Percentiles rank a stretch among this genome's conserved stretches.
These are phyloP conservation scores for Boletellus deceptivus DNA, from an alignment of 1,284 basidiomycete species.

Conservation along the genomic window DNA sequence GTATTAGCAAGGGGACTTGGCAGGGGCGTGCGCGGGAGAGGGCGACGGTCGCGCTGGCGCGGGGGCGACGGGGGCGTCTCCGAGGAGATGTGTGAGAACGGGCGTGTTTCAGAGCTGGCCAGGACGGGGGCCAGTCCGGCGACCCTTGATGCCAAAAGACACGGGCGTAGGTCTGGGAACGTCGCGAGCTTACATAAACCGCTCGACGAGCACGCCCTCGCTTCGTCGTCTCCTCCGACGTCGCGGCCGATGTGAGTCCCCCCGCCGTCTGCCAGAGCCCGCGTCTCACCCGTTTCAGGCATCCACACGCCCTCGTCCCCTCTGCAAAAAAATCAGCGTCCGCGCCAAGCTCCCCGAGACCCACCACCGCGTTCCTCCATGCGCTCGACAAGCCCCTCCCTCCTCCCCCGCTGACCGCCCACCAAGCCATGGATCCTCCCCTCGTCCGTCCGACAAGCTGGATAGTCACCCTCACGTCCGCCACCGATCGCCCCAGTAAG, in stretches of 20 bases:
- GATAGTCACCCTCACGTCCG: slow-evolving; percentile 15
- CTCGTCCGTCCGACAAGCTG: slow-evolving; percentile 26
- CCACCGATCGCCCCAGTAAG: slow-evolving; percentile 21
- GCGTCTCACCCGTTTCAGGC: not conserved
- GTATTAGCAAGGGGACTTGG: slow-evolving; percentile 36
- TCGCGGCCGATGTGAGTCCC: too few relatives aligned
- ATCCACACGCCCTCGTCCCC: slow-evolving; percentile 25
- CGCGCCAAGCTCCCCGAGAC: slow-evolving; percentile 28
- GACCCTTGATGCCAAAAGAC: not conserved
- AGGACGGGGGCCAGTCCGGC: slow-evolving; percentile 3
- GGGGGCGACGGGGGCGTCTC: too few relatives aligned
- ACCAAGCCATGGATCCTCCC: slow-evolving; percentile 3
- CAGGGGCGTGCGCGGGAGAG: too few relatives aligned
- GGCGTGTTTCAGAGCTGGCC: slow-evolving; percentile 2
- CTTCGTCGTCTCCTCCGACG: too few relatives aligned
- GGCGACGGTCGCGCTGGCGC: too few relatives aligned
- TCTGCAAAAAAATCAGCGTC: slow-evolving; percentile 26
- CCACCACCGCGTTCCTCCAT: slow-evolving; percentile 10
- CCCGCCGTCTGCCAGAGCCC: too few relatives aligned
- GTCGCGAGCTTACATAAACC: slow-evolving; percentile 29
- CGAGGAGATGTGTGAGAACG: slow-evolving; percentile 14
- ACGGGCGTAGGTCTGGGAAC: too few relatives aligned
- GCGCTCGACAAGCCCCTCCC: slow-evolving; percentile 30
- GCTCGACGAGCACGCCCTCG: too few relatives aligned
- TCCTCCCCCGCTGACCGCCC: slow-evolving; percentile 20